Conservation (phyloP, 148 eudicot genomes). For the Rhododendron williamsianum region DNA sequence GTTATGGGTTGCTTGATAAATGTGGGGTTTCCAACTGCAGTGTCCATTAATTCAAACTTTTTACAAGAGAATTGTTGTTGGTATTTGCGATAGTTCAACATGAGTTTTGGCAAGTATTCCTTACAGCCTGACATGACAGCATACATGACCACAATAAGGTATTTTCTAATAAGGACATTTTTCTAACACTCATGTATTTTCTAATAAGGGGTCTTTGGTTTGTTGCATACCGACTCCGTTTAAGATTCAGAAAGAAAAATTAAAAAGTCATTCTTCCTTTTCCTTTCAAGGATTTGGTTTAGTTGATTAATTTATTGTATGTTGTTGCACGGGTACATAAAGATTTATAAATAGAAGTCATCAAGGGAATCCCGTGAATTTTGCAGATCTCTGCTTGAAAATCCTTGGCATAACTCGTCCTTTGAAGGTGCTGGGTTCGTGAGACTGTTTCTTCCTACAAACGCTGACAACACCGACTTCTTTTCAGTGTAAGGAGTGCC, state of each 20-base stretch:
- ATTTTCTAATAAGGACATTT: too few species aligned
- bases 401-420: constrained; percentile 97
- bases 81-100: neutral
- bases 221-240: neutral
- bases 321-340: neutral
- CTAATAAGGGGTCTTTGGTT: neutral
- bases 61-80: neutral
- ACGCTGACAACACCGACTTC: constrained; percentile 74
- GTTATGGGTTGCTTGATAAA: neutral
- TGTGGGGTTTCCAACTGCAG: neutral
- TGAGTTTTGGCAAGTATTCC: neutral
- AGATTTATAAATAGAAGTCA: neutral
- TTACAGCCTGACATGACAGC: neutral
- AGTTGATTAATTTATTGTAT: neutral
- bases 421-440: constrained; percentile 96
- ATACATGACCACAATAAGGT: neutral
- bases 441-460: constrained; percentile 90
- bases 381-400: constrained; percentile 75
- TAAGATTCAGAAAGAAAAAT: neutral
- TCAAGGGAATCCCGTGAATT: constrained; percentile 4
- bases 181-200: neutral
- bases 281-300: neutral
- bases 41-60: neutral
- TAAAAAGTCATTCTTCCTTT: constrained; percentile 7
- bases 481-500: constrained; percentile 58